These are phyloP conservation scores for Globisporangium okanoganense DNA, from an alignment of 352 stramenopile genomes.

Conservation along the genomic window DNA sequence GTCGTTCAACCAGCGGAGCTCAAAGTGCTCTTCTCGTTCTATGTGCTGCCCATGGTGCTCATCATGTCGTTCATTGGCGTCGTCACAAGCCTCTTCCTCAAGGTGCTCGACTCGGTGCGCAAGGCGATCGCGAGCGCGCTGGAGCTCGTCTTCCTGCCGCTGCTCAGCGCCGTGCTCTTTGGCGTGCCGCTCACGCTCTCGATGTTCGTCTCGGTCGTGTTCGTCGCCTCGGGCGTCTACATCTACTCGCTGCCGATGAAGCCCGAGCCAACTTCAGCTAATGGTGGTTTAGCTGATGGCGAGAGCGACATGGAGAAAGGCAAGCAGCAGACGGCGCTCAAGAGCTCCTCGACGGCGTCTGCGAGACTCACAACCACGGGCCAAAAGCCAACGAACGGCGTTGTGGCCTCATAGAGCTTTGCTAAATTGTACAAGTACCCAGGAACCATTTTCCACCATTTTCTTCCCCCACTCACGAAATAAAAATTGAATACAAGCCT, in stretches of 20 bases:
- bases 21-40: conserved; percentile 59
- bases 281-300: background rate
- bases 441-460: background rate
- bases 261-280: background rate
- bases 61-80: conserved; percentile 83
- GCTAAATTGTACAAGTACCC: background rate
- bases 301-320: conserved; percentile 6
- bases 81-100: conserved; percentile 80
- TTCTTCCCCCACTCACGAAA: background rate
- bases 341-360: background rate
- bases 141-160: conserved; percentile 66
- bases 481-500: background rate
- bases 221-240: conserved; percentile 71
- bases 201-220: conserved; percentile 52
- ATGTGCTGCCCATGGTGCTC: conserved; percentile 75
- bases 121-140: conserved; percentile 78
- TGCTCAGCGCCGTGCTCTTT: conserved; percentile 64
- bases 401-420: background rate
- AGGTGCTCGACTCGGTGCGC: conserved; percentile 73
- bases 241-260: conserved; percentile 73
- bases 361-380: background rate
- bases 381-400: background rate
- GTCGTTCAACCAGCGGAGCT: conserved; percentile 47
- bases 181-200: conserved; percentile 52
- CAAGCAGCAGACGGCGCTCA: background rate